Evolutionary conservation across 2,329 filamentous ascomycete genomes (phyloP).

Genomic region (Aspergillus flavus): DNA sequence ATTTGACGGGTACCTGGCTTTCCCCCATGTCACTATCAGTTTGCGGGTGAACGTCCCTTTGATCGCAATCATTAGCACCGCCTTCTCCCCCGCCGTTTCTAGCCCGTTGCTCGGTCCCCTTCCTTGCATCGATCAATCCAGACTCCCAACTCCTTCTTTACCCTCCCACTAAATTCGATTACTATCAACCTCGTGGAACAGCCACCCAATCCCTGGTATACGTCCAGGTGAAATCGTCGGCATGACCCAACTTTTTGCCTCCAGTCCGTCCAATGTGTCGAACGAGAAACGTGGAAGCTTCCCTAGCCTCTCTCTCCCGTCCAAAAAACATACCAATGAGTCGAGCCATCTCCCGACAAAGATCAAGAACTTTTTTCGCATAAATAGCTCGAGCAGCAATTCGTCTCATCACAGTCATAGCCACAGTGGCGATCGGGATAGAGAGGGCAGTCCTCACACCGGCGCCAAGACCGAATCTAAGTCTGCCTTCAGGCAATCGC

Average conservation of each 20-base stretch:
- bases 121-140: constrained; percentile 10
- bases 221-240: constrained; percentile 16
- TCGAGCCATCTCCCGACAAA: constrained; percentile 60
- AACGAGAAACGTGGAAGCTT: constrained; percentile 52
- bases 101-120: constrained; percentile 14
- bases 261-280: constrained; percentile 42
- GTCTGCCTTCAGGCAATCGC: constrained; percentile 75
- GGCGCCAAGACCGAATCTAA: constrained; percentile 63
- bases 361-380: constrained; percentile 71
- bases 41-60: constrained; percentile 29
- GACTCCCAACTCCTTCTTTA: not conserved
- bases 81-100: constrained; percentile 20
- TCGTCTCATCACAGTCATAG: constrained; percentile 39
- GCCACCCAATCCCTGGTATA: not conserved
- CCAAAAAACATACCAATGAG: constrained; percentile 48
- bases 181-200: constrained; percentile 1
- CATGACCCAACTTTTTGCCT: constrained; percentile 50
- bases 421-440: constrained; percentile 29
- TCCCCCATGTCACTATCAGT: constrained; percentile 22
- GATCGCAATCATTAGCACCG: constrained; percentile 18
- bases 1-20: constrained; percentile 1
- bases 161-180: not conserved
- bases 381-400: constrained; percentile 58
- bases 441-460: constrained; percentile 45
- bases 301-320: constrained; percentile 46